Base-by-base conservation (phyloP, 75 land plant species). In the Larix kaempferi region DNA sequence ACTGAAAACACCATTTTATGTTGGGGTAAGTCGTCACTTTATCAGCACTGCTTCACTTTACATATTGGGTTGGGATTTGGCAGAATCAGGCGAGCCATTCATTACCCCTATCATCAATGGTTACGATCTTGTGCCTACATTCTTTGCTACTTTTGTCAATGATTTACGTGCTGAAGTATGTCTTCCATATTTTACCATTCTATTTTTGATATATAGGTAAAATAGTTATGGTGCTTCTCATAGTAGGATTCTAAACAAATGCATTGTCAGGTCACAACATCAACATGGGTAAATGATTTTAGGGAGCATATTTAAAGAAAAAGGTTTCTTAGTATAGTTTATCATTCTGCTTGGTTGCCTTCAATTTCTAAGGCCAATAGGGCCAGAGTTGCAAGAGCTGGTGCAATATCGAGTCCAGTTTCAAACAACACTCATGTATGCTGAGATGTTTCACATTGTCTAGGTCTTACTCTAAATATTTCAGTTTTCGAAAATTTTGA, bases 221-320 rank as follows among this genome's bases (percentile, higher is more conserved):
- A 41, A 69, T 67, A 39, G 1, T 4, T 2, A 39, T 69, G 21
- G n/a, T 69, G 44, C n/a, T 39, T 69, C 49, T 3, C 14, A 69
- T 37, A 3, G 5, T 44, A 41, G 11, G 73, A 39, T 69, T 12
- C 23, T 69, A 1, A 69, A 10, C 11, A 69, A 67, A 41, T 39
- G 23, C 7, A 22, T 41, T 56, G 66, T 57, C 79, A 94, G 98
- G 99, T 97, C 62, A 89, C 91, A 33, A 93, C 99, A 75, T 97
- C 99, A 67, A 90, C 99, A 67, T 94, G 99, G 99, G 74, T 92
- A 62, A 92, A 88, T 83, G 99, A 97, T 80, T 82, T 97, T 80
- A 80, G 91, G 56, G 95, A 94, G 80, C 99, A 97, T 78, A 91
- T 97, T 69, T 91, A 97, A 78, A 81, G 83, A 0, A 93, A 91